Percentiles rank a stretch among this genome's conserved stretches.
phyloP scores from a whole-genome alignment of 257 asterid species.

The Galeopsis tetrahit region DNA sequence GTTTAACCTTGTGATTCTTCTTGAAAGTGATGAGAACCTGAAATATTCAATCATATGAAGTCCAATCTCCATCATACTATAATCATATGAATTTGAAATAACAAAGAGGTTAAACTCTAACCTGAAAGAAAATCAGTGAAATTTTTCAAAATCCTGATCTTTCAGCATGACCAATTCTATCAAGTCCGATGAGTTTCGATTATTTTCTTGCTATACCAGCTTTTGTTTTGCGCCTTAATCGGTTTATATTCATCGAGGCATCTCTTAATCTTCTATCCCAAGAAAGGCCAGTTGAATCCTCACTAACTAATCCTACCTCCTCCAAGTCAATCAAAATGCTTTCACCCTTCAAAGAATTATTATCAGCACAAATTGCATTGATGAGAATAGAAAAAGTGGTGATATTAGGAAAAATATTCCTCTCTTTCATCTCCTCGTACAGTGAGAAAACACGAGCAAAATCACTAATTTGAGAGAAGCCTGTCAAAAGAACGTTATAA shows the following conservation, averaged over 20 bases:
- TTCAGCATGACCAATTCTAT: neutral
- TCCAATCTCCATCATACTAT: slow-evolving; percentile 12
- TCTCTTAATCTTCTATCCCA: slow-evolving; percentile 52
- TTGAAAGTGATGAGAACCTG: neutral
- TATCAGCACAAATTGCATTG: slow-evolving; percentile 48
- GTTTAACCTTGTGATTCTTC: neutral
- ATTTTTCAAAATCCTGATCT: slow-evolving; percentile 20
- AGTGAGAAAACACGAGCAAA: slow-evolving; percentile 52
- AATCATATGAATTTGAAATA: neutral
- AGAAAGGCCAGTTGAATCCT: slow-evolving; percentile 32
- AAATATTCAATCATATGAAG: neutral
- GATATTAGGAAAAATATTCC: slow-evolving; percentile 57
- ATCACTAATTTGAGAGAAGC: slow-evolving; percentile 56
- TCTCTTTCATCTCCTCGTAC: slow-evolving; percentile 80
- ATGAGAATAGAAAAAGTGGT: slow-evolving; percentile 68
- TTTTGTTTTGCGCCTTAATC: slow-evolving; percentile 49
- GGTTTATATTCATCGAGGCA: slow-evolving; percentile 52
- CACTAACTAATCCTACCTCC: slow-evolving; percentile 61
- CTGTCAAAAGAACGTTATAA: slow-evolving; percentile 77
- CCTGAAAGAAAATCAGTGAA: slow-evolving; percentile 20
- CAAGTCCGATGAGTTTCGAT: slow-evolving; percentile 1
- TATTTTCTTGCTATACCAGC: slow-evolving; percentile 23
- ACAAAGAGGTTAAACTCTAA: slow-evolving; percentile 32
- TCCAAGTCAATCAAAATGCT: slow-evolving; percentile 63
- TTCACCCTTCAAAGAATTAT: slow-evolving; percentile 52